Percentiles rank a stretch among this genome's conserved stretches.
Evolutionary conservation across 805 yeast species (phyloP).

Genomic region (Novakomyces olei): DNA sequence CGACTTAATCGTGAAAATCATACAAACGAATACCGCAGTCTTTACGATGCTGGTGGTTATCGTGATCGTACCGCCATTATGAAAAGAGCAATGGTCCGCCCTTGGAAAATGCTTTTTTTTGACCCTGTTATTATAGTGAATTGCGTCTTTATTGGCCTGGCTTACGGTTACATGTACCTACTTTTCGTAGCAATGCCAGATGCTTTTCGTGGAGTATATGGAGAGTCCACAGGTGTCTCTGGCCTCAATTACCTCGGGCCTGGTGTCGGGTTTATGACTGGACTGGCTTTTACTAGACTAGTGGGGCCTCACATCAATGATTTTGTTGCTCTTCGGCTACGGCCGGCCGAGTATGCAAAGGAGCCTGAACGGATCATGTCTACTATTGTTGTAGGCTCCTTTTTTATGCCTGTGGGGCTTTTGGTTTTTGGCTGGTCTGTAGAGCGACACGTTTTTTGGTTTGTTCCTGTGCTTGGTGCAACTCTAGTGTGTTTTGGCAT

Average conservation of each 20-base stretch:
- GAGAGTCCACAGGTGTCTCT: constrained; percentile 13
- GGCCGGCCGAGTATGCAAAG: constrained; percentile 28
- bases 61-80: not conserved
- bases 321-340: constrained; percentile 9
- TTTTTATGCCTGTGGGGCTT: constrained; percentile 34
- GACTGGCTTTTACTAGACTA: constrained; percentile 26
- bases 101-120: not conserved
- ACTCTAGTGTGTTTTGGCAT: constrained; percentile 37
- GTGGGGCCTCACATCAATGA: not conserved
- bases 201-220: not conserved
- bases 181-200: constrained; percentile 31
- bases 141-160: too few relatives aligned
- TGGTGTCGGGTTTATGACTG: constrained; percentile 31
- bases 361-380: constrained; percentile 37
- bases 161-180: not conserved
- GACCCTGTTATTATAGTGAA: constrained; percentile 4
- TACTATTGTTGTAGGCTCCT: constrained; percentile 32
- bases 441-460: constrained; percentile 31
- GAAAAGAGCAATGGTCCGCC: too few relatives aligned
- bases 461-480: constrained; percentile 41
- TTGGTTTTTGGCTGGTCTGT: constrained; percentile 56
- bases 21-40: too few relatives aligned
- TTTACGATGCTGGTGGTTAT: too few relatives aligned
- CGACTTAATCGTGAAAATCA: too few relatives aligned
- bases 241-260: constrained; percentile 40